Conservation (phyloP, 345 rosid species). For the Camelina neglecta region DNA sequence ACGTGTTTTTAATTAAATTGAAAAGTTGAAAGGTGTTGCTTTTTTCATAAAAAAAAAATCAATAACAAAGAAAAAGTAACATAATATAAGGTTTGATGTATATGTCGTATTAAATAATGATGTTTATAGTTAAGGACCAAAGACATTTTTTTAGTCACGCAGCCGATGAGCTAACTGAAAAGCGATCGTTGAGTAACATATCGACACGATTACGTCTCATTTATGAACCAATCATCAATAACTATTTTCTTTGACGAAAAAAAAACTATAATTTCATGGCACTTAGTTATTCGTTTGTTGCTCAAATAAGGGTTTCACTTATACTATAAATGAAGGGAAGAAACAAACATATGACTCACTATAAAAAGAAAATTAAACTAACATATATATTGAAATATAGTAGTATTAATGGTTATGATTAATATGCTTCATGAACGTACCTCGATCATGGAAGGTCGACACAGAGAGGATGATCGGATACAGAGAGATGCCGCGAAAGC, state of each 20-base stretch:
- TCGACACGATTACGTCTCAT: conserved; percentile 36
- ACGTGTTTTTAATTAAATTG: neutral
- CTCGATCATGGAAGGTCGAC: conserved; percentile 94
- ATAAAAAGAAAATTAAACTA: conserved; percentile 17
- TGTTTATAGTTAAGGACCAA: neutral
- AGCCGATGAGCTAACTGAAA: conserved; percentile 43
- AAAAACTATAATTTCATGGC: neutral
- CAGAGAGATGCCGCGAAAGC: conserved; percentile 88
- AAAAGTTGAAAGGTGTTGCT: conserved; percentile 1
- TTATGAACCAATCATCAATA: conserved; percentile 26
- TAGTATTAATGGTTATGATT: neutral
- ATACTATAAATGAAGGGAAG: neutral
- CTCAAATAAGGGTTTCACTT: neutral
- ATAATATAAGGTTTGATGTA: neutral
- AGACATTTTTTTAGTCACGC: conserved; percentile 28
- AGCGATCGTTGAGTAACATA: conserved; percentile 33
- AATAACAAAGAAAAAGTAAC: conserved; percentile 3
- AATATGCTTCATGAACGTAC: conserved; percentile 47
- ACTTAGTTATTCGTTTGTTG: conserved; percentile 15
- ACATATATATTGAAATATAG: conserved; percentile 22
- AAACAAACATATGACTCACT: conserved; percentile 7
- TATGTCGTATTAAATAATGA: conserved; percentile 14
- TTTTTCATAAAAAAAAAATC: neutral
- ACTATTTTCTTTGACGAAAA: neutral
- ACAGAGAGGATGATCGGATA: conserved; percentile 71